A percentile compares a stretch with the other conserved stretches of the same genome.
phyloP scores from a whole-genome alignment of 2,329 filamentous ascomycete species.

The Ophiostoma tasmaniense region DNA sequence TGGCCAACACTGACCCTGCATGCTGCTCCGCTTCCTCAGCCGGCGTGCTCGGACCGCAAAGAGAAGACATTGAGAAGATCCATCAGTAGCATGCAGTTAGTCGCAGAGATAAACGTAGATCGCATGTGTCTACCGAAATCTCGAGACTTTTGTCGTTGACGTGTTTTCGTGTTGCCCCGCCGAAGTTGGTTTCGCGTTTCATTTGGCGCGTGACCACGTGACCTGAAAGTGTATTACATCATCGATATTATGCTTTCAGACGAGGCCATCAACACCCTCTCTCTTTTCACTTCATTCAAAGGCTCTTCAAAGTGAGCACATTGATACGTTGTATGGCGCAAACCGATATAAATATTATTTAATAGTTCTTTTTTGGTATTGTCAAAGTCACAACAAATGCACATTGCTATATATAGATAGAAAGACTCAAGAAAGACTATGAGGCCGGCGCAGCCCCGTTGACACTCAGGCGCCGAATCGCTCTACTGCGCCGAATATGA shows the following conservation, averaged over 20 bases:
- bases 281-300: too few relatives aligned
- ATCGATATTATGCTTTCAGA: neutral
- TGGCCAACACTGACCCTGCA: neutral
- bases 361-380: neutral
- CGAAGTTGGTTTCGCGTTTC: neutral
- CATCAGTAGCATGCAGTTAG: neutral
- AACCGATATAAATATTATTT: neutral
- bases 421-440: neutral
- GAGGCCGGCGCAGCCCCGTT: neutral
- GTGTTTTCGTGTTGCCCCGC: neutral
- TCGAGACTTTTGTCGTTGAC: neutral
- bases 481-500: slow-evolving; percentile 32
- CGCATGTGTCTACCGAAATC: neutral
- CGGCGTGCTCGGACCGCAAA: neutral
- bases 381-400: neutral
- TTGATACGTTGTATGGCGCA: neutral
- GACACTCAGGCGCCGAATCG: slow-evolving; percentile 25
- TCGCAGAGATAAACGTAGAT: neutral
- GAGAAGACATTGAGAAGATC: neutral
- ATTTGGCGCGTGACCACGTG: slow-evolving; percentile 5
- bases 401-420: neutral
- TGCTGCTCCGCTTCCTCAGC: neutral
- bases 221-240: neutral
- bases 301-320: neutral
- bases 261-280: neutral